Percentiles rank a stretch among this genome's conserved stretches.
Evolutionary conservation across 1,284 basidiomycete genomes (phyloP).

Genomic region (Hemileia vastatrix): DNA sequence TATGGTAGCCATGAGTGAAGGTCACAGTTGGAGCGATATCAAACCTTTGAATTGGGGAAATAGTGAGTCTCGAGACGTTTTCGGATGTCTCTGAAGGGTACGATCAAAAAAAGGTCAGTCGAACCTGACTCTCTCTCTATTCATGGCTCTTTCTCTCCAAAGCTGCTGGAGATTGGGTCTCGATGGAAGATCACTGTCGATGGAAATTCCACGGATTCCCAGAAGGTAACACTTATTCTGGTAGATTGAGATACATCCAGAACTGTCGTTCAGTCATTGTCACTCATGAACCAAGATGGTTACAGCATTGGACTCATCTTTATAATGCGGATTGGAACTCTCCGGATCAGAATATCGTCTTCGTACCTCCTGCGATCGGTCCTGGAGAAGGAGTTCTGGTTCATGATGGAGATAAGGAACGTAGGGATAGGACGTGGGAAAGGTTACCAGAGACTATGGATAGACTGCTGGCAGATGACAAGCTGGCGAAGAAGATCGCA

Average conservation of each 20-base stretch:
- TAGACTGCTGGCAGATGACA: constrained; percentile 29
- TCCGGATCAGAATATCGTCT: constrained; percentile 41
- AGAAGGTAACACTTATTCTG: constrained; percentile 39
- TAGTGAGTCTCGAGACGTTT: too few species aligned
- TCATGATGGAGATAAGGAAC: constrained; percentile 26
- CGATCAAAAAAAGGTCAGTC: too few species aligned
- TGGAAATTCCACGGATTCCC: constrained; percentile 39
- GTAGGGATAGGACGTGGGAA: constrained; percentile 32
- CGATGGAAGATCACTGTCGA: too few species aligned
- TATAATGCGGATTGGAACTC: constrained; percentile 33
- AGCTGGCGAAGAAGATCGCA: constrained; percentile 32
- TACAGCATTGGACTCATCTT: constrained; percentile 40
- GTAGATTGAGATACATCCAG: constrained; percentile 36
- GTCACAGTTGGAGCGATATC: too few species aligned
- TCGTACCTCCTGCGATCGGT: constrained; percentile 27
- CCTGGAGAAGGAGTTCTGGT: constrained; percentile 25
- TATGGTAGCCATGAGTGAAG: too few species aligned
- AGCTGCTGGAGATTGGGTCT: too few species aligned
- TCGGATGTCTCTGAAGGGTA: too few species aligned
- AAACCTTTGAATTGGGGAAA: too few species aligned
- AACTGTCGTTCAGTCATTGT: constrained; percentile 38
- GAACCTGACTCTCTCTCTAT: too few species aligned
- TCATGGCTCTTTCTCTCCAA: too few species aligned
- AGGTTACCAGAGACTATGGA: constrained; percentile 37
- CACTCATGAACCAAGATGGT: constrained; percentile 36